Evolutionary conservation across 2,329 filamentous ascomycete genomes (phyloP).

Genomic region (Xylariaceae sp.): DNA sequence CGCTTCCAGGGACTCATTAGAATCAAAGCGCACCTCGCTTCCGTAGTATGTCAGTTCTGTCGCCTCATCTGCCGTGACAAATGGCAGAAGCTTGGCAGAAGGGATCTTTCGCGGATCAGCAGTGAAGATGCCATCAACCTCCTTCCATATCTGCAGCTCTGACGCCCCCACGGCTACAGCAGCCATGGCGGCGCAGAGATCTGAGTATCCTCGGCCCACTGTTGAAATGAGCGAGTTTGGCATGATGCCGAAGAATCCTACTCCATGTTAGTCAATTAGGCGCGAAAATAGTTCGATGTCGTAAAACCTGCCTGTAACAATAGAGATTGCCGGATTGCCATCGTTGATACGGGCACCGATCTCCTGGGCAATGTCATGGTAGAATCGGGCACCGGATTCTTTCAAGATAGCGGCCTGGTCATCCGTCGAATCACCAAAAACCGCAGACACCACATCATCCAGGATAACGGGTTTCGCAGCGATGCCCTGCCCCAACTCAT

Average conservation of each 20-base stretch:
- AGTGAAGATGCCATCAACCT: constrained; percentile 69
- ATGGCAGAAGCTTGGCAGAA: constrained; percentile 62
- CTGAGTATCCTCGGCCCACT: constrained; percentile 65
- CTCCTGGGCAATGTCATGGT: constrained; percentile 26
- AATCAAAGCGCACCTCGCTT: constrained; percentile 40
- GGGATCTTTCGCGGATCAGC: constrained; percentile 76
- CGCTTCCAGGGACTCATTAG: not conserved
- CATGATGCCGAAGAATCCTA: constrained; percentile 64
- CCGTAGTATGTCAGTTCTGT: constrained; percentile 70
- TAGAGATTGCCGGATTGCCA: constrained; percentile 25
- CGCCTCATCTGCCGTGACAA: constrained; percentile 70
- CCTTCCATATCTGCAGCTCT: constrained; percentile 69
- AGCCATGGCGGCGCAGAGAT: constrained; percentile 63
- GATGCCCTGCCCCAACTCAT: constrained; percentile 25
- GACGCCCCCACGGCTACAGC: constrained; percentile 58
- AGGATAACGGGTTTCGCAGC: constrained; percentile 25
- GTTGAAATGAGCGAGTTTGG: constrained; percentile 60
- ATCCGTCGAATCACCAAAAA: constrained; percentile 25
- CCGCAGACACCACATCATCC: constrained; percentile 27
- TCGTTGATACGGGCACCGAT: constrained; percentile 26
- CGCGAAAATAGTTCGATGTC: too few species aligned
- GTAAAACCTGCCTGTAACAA: constrained; percentile 29
- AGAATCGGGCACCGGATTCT: constrained; percentile 26
- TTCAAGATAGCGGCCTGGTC: constrained; percentile 26
- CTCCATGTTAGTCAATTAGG: constrained; percentile 29